phyloP scores from a whole-genome alignment of 208 protist species.

The Tritrichomonas musculus region DNA sequence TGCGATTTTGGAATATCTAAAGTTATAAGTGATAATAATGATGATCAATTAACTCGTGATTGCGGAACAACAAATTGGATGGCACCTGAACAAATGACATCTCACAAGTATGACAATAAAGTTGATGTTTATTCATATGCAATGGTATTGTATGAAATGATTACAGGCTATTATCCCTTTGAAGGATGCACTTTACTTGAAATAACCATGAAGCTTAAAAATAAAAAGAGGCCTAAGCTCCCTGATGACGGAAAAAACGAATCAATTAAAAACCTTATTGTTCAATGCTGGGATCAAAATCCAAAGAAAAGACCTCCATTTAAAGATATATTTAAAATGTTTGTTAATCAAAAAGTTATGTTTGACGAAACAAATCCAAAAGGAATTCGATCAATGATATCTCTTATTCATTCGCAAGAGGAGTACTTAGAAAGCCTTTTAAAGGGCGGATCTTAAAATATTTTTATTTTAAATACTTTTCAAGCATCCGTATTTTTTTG shows the following conservation, averaged over 20 bases:
- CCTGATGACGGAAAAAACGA: background rate
- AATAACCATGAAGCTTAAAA: background rate
- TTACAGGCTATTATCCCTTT: background rate
- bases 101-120: background rate
- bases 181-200: background rate
- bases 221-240: background rate
- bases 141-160: background rate
- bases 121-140: conserved; percentile 25
- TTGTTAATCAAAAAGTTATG: background rate
- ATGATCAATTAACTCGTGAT: background rate
- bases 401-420: background rate
- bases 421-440: background rate
- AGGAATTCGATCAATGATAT: background rate
- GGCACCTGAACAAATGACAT: background rate
- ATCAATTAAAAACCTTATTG: background rate
- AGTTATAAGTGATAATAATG: too few relatives aligned
- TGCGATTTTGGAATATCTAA: background rate
- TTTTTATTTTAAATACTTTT: too few relatives aligned
- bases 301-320: background rate
- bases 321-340: background rate
- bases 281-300: background rate
- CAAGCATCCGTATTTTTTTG: too few relatives aligned
- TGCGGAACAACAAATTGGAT: background rate
- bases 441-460: too few relatives aligned
- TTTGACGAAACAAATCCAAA: background rate